phyloP scores from a whole-genome alignment of 2,329 filamentous ascomycete species.

The Cephalotrichum gorgonifer region DNA sequence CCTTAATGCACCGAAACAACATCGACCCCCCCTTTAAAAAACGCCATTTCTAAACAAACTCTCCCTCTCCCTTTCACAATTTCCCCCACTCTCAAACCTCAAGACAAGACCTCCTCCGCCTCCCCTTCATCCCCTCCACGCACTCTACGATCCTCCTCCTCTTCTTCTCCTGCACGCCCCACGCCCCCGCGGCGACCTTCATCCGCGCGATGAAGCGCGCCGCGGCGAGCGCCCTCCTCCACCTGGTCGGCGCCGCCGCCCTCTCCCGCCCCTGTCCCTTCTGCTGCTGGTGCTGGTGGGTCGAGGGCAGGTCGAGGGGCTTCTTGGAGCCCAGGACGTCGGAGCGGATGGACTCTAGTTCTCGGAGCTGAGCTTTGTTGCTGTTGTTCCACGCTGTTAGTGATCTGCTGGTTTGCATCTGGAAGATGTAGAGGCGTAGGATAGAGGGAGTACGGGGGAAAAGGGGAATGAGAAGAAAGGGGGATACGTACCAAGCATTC shows the following conservation, averaged over 20 bases:
- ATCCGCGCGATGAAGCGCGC: slow-evolving; percentile 43
- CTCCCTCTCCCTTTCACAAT: slow-evolving; percentile 1
- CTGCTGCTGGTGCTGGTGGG: slow-evolving; percentile 3
- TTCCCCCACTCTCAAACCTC: slow-evolving; percentile 20
- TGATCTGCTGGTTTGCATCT: too few relatives aligned
- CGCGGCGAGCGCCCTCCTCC: slow-evolving; percentile 34
- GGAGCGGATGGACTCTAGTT: slow-evolving; percentile 68
- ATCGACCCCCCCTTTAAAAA: neutral
- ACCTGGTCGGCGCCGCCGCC: slow-evolving; percentile 16
- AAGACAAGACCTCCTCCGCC: slow-evolving; percentile 29
- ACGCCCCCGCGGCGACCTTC: slow-evolving; percentile 34
- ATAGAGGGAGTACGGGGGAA: slow-evolving; percentile 4
- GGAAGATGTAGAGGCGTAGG: neutral
- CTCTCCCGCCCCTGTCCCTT: slow-evolving; percentile 6
- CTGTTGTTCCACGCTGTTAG: slow-evolving; percentile 40
- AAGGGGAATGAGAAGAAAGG: slow-evolving; percentile 4
- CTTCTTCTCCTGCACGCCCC: slow-evolving; percentile 41
- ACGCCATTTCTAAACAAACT: neutral
- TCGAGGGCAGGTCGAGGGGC: slow-evolving; percentile 4
- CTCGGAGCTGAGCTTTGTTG: slow-evolving; percentile 82
- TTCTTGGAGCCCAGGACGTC: slow-evolving; percentile 27
- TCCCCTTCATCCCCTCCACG: slow-evolving; percentile 33
- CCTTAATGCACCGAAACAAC: slow-evolving; percentile 8
- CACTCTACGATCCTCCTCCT: slow-evolving; percentile 37
- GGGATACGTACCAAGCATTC: slow-evolving; percentile 70